These are phyloP conservation scores for Penicillium dipodomyicola DNA, from an alignment of 495 filamentous ascomycete genomes.

Conservation along the genomic window DNA sequence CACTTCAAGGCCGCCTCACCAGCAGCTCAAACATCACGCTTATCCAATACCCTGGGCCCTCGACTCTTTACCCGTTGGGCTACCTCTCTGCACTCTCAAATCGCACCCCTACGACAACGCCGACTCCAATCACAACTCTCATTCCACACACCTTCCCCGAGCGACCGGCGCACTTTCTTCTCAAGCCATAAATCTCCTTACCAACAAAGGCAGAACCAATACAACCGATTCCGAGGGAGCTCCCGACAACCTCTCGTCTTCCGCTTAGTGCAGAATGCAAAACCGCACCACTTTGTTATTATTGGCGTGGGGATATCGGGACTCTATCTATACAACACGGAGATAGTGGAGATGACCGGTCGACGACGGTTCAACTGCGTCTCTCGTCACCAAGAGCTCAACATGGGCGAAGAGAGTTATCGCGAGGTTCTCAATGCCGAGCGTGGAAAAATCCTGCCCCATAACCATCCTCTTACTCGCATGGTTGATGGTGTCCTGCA, in stretches of 20 bases:
- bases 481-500: constrained; percentile 67
- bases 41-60: background rate
- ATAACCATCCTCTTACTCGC: constrained; percentile 48
- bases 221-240: constrained; percentile 33
- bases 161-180: constrained; percentile 19
- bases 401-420: constrained; percentile 53
- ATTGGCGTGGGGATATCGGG: constrained; percentile 32
- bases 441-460: constrained; percentile 47
- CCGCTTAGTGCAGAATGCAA: constrained; percentile 21
- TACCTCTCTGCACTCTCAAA: background rate
- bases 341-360: constrained; percentile 75
- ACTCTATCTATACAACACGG: constrained; percentile 72
- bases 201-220: constrained; percentile 21
- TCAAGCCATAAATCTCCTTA: constrained; percentile 13
- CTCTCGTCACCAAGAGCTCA: constrained; percentile 51
- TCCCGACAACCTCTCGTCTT: constrained; percentile 17
- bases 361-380: constrained; percentile 81
- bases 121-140: background rate
- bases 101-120: background rate
- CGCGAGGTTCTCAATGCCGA: constrained; percentile 49
- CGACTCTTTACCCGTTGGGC: background rate
- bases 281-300: constrained; percentile 36
- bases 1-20: background rate
- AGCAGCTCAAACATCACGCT: background rate
- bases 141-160: background rate